Conservation (phyloP, 177 flowering plant species). For the Telopea speciosissima region DNA sequence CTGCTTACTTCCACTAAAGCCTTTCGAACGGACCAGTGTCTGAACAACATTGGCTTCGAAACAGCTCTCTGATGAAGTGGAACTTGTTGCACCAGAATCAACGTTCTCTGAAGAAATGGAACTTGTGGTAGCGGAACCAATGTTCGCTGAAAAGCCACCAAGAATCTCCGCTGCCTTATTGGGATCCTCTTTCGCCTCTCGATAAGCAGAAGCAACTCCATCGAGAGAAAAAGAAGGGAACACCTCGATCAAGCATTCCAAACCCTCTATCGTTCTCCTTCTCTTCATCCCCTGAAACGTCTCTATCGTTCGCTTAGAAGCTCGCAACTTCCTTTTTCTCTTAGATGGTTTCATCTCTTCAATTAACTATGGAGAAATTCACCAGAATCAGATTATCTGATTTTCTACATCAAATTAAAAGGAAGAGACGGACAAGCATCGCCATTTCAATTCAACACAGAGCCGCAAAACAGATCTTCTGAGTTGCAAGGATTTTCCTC, state of each 20-base stretch:
- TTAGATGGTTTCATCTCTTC: constrained; percentile 24
- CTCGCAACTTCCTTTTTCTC: constrained; percentile 32
- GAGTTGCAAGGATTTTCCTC: not conserved
- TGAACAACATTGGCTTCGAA: constrained; percentile 8
- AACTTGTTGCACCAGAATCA: constrained; percentile 31
- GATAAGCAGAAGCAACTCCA: constrained; percentile 35
- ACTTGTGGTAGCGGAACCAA: no score
- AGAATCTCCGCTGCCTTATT: constrained; percentile 50
- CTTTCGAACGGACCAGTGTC: constrained; percentile 17
- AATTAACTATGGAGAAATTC: not conserved
- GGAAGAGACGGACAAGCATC: not conserved
- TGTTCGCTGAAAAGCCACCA: constrained; percentile 12
- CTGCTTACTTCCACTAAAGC: constrained; percentile 30
- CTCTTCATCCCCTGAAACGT: not conserved
- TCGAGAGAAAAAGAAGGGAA: constrained; percentile 35
- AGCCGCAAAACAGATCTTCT: not conserved
- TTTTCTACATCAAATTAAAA: not conserved
- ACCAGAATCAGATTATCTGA: not conserved
- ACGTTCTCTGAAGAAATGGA: no score
- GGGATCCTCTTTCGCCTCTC: constrained; percentile 38
- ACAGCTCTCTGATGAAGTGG: constrained; percentile 24
- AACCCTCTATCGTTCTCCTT: constrained; percentile 10
- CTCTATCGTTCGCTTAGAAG: constrained; percentile 7
- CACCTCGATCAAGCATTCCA: constrained; percentile 33
- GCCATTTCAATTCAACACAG: not conserved